Evolutionary conservation across 495 filamentous ascomycete genomes (phyloP), one percentile per base, ranked within the genome.

Genomic region (Echria macrotheca): DNA sequence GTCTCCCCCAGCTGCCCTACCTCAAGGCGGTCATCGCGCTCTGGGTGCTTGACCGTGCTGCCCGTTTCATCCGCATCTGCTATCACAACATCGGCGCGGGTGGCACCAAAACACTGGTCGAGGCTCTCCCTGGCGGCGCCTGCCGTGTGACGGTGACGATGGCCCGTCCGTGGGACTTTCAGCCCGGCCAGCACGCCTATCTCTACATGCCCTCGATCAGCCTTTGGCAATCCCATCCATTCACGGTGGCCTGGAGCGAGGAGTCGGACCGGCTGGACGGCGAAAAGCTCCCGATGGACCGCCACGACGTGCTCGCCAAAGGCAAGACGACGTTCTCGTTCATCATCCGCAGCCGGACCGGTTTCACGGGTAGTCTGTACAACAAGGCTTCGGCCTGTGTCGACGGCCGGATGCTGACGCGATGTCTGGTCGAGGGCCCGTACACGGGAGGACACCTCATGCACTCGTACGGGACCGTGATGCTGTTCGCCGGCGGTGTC

Each of bases 401-500:
- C 1, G 75, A 81, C 28, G 77, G 81, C 35, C 76, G 70, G 42
- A 70, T 90, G 44, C 59, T 70, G 5, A 79, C 80, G 15, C 73
- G 67, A 7, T 86, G 83, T 47, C 75, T 84, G 31, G 78, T 88
- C 46, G 89, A 95, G 65, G 89, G 89, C 0, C 89, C 89, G 4
- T 95, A 95, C 68, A 84, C 84, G 31, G 83, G 82, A 41, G 72
- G 78, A 50, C 73, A 81, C 46, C 72, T 70, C 44, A 70, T 89
- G 50, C 69, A 80, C 40, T 91, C 84, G 41, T 95, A 94, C 68
- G 89, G 89, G 49, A 94, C 89, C 0, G 82, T 88, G 18, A 72
- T 95, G 57, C 78, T 95, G 17, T 89, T 95, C 57, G 89, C 89
- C 10, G 89, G 84, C 48, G 89, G 89, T 41, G 84, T 93, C 2